phyloP scores from a whole-genome alignment of 2,329 filamentous ascomycete species.

The Trichoderma lentiforme region DNA sequence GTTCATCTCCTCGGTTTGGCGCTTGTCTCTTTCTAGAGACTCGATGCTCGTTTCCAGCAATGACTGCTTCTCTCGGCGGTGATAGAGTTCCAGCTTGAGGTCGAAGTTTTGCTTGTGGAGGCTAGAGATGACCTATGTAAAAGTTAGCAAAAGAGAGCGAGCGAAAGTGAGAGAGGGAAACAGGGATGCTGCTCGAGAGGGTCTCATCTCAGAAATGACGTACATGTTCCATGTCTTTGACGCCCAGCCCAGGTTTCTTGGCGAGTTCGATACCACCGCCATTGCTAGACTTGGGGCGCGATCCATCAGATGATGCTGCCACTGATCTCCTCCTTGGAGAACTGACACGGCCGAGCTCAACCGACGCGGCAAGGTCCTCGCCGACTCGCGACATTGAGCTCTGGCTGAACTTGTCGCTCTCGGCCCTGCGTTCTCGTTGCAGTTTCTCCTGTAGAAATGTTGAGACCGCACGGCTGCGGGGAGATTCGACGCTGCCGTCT shows the following conservation, averaged over 20 bases:
- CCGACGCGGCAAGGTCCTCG: constrained; percentile 38
- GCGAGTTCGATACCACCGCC: constrained; percentile 36
- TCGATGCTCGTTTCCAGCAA: constrained; percentile 57
- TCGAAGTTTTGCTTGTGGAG: constrained; percentile 76
- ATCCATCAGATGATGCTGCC: constrained; percentile 31
- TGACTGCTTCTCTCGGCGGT: constrained; percentile 62
- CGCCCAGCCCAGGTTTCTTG: constrained; percentile 55
- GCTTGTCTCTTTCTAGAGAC: constrained; percentile 50
- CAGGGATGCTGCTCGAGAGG: not conserved
- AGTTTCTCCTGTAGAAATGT: constrained; percentile 54
- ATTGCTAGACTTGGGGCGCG: constrained; percentile 43
- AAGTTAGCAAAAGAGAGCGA: not conserved
- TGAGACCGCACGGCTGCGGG: constrained; percentile 43
- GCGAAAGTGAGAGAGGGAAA: not conserved
- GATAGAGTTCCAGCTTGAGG: constrained; percentile 69
- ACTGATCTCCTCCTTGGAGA: constrained; percentile 40
- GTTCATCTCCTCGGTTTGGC: constrained; percentile 55
- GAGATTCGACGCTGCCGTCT: constrained; percentile 41
- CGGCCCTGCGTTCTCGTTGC: constrained; percentile 48
- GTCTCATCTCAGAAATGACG: constrained; percentile 20
- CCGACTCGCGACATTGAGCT: constrained; percentile 32
- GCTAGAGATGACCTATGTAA: constrained; percentile 56
- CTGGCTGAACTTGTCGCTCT: constrained; percentile 41
- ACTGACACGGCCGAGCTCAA: constrained; percentile 36
- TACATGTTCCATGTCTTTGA: constrained; percentile 67